Evolutionary conservation across 169 alveolate species (phyloP).

Genomic region (Plasmodium coatneyi): DNA sequence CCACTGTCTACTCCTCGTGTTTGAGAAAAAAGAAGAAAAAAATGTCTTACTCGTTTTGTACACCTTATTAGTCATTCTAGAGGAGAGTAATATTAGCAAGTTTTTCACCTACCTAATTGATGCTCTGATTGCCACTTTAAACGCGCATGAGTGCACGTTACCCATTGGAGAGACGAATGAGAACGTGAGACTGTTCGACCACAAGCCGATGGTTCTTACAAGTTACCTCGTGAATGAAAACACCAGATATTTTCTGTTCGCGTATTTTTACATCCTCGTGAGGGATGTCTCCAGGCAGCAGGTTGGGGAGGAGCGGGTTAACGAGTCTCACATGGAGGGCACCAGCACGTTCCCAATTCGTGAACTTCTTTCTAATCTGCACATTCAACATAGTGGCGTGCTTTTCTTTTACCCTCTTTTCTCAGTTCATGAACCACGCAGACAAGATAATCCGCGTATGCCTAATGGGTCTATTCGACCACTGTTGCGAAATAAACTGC

Average conservation of each 20-base stretch:
- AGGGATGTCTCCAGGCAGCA: conserved; percentile 6
- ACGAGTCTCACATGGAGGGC: neutral
- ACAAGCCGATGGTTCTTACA: conserved; percentile 55
- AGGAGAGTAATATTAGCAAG: conserved; percentile 24
- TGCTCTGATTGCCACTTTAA: conserved; percentile 10
- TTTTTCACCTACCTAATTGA: conserved; percentile 19
- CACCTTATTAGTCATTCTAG: conserved; percentile 5
- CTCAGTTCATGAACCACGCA: conserved; percentile 20
- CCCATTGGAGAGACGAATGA: conserved; percentile 35
- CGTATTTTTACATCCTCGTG: conserved; percentile 24
- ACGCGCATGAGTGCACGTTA: conserved; percentile 18
- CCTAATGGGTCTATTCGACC: conserved; percentile 27
- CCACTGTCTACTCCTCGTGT: conserved; percentile 31
- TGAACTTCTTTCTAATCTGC: neutral
- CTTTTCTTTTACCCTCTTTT: neutral
- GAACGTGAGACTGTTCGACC: conserved; percentile 27
- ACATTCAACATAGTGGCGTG: neutral
- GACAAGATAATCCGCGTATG: conserved; percentile 49
- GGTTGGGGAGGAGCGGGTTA: neutral
- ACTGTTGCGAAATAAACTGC: conserved; percentile 19
- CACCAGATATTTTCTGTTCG: conserved; percentile 30
- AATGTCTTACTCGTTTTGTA: conserved; percentile 18
- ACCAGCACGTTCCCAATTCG: neutral
- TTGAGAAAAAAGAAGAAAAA: conserved; percentile 39
- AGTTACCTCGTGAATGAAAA: conserved; percentile 14